Evolutionary conservation across 305 asterid genomes (phyloP), one percentile per base, ranked within the genome.

Genomic region (Plantago lanceolata): DNA sequence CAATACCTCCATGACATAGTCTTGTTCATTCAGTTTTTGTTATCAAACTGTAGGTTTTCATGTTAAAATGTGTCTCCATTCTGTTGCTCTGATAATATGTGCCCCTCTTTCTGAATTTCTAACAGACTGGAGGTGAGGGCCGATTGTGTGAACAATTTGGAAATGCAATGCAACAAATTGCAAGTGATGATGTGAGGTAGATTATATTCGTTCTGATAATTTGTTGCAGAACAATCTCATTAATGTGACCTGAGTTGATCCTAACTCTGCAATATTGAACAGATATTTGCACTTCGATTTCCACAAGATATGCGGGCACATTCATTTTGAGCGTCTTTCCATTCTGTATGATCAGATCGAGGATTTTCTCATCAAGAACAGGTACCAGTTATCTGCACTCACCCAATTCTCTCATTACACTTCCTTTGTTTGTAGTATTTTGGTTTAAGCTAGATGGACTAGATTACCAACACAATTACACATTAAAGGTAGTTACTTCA

Each of bases 281-380:
- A 94, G 99, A 78, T 94, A 94, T 73, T 53, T 88, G 79, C 97
- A 94, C 87, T 94, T 94, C 49, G 99, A 94, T 80, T 94, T 94
- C 76, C 99, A 94, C 75, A 88, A 74, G 72, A 82, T 88, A 82
- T 94, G 99, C 20, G 99, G 99, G 51, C 99, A 90, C 71, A 87
- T 94, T 78, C 97, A 82, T 78, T 94, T 94, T 80, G 99, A 94
- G 85, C 95, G 96, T 52, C 92, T 93, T 65, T 88, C 97, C 60
- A 78, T 85, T 54, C 94, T 94, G 55, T 94, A 94, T 63, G 95
- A 88, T 21, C 96, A 90, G 76, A 85, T 90, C 53, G 99, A 94
- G 82, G 89, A 94, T 81, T 94, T 86, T 77, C 96, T 94, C 78
- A 84, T 88, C n/a, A 94, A 86, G 78, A 94, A 87, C 84, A 87